These are phyloP conservation scores for Glomus cerebriforme DNA, from an alignment of 192 early-diverging fungal genomes.

Conservation along the genomic window DNA sequence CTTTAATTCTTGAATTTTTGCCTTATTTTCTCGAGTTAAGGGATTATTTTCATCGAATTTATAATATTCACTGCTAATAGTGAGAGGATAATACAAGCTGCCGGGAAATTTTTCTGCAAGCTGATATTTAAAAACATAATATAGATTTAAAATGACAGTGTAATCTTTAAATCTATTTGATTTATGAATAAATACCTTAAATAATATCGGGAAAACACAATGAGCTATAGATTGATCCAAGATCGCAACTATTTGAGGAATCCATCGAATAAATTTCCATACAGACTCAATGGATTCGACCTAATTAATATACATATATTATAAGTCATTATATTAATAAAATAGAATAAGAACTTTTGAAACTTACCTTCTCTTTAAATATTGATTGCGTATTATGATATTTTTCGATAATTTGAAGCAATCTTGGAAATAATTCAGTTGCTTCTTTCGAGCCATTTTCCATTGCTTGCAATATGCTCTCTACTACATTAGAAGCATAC, in stretches of 20 bases:
- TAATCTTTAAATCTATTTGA: too few relatives aligned
- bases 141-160: background rate
- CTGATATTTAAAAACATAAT: constrained; percentile 33
- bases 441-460: constrained; percentile 51
- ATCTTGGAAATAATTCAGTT: constrained; percentile 65
- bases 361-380: constrained; percentile 42
- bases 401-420: constrained; percentile 67
- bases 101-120: constrained; percentile 65
- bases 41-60: constrained; percentile 43
- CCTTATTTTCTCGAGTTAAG: constrained; percentile 1
- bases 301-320: constrained; percentile 29
- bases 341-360: too few relatives aligned
- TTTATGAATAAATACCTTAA: constrained; percentile 35
- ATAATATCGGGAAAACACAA: constrained; percentile 54
- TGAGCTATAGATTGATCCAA: constrained; percentile 60
- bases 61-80: constrained; percentile 73
- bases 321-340: background rate
- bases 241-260: constrained; percentile 72
- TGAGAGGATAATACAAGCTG: constrained; percentile 68
- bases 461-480: constrained; percentile 59
- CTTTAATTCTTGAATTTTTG: constrained; percentile 41
- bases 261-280: constrained; percentile 78
- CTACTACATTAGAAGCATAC: constrained; percentile 43
- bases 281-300: constrained; percentile 40
- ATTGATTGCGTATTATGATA: constrained; percentile 40